Evolutionary conservation across 1,284 basidiomycete genomes (phyloP).

Genomic region (Puccinia triticina): DNA sequence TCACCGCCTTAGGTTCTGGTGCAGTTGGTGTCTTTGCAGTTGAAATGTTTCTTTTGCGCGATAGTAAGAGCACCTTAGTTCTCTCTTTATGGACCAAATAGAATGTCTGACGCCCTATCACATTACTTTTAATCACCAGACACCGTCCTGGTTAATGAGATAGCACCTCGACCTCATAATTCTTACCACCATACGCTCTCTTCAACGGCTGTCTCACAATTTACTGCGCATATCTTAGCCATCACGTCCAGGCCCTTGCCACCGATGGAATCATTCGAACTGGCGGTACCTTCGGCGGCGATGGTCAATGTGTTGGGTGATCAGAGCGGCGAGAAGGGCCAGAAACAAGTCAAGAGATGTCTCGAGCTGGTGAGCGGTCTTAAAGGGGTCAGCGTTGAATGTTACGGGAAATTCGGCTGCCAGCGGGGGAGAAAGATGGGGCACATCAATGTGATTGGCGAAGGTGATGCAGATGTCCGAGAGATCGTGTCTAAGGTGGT

Average conservation of each 20-base stretch:
- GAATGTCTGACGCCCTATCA: not conserved
- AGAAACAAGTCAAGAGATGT: conserved; percentile 68
- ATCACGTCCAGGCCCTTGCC: conserved; percentile 89
- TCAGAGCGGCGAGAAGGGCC: conserved; percentile 63
- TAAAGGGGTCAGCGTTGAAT: conserved; percentile 79
- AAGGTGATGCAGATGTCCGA: conserved; percentile 76
- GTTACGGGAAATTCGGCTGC: conserved; percentile 91
- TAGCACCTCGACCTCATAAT: conserved; percentile 98
- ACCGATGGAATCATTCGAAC: conserved; percentile 67
- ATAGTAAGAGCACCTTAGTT: conserved; percentile 67
- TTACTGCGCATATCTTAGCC: conserved; percentile 96
- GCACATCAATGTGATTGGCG: conserved; percentile 87
- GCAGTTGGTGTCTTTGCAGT: conserved; percentile 92
- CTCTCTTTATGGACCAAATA: not conserved
- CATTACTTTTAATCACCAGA: conserved; percentile 64
- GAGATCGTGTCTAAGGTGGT: conserved; percentile 73
- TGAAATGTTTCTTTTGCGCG: conserved; percentile 90
- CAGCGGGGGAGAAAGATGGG: conserved; percentile 96
- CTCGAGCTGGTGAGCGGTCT: conserved; percentile 67
- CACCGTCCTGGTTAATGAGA: conserved; percentile 86
- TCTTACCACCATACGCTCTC: conserved; percentile 99
- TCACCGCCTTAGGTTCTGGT: conserved; percentile 74
- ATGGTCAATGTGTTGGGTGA: conserved; percentile 95
- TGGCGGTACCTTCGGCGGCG: conserved; percentile 82
- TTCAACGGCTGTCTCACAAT: conserved; percentile 93